Evolutionary conservation across 2,329 filamentous ascomycete genomes (phyloP).

Genomic region (Colletotrichum agaves): DNA sequence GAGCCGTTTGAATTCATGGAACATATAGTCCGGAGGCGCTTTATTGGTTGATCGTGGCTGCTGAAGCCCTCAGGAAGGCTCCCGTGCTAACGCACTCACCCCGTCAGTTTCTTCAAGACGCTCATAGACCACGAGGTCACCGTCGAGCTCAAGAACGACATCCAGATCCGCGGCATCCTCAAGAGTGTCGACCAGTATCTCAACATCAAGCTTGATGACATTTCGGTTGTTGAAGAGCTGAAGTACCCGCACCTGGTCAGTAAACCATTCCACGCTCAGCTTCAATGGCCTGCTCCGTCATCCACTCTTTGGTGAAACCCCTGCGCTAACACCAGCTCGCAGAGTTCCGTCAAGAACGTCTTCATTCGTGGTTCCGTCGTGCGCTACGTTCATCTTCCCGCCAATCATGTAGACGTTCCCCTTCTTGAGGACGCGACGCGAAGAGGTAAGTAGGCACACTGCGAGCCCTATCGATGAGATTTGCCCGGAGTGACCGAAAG

Average conservation of each 20-base stretch:
- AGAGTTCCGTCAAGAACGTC: constrained; percentile 90
- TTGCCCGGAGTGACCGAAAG: neutral
- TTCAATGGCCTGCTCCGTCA: neutral
- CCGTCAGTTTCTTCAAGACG: constrained; percentile 92
- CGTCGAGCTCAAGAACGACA: constrained; percentile 99
- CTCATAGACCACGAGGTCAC: constrained; percentile 97
- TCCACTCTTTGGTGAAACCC: neutral
- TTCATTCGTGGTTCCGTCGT: constrained; percentile 95
- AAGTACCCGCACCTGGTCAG: constrained; percentile 92
- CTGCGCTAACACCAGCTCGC: neutral
- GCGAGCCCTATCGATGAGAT: neutral
- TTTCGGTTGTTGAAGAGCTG: constrained; percentile 89
- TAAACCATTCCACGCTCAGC: constrained; percentile 14
- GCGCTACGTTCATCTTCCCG: constrained; percentile 89
- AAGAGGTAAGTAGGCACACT: constrained; percentile 68
- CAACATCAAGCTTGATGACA: constrained; percentile 98
- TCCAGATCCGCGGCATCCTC: constrained; percentile 92
- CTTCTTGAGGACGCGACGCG: constrained; percentile 91
- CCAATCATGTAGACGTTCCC: constrained; percentile 83
- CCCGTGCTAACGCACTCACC: constrained; percentile 14
- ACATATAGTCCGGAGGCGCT: neutral
- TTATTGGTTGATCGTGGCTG: neutral
- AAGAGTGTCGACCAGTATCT: constrained; percentile 99
- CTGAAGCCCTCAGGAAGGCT: neutral
- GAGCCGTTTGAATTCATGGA: constrained; percentile 25